These are phyloP conservation scores for Taiozyma onychis DNA, from an alignment of 1,139 yeast genomes.

Conservation along the genomic window DNA sequence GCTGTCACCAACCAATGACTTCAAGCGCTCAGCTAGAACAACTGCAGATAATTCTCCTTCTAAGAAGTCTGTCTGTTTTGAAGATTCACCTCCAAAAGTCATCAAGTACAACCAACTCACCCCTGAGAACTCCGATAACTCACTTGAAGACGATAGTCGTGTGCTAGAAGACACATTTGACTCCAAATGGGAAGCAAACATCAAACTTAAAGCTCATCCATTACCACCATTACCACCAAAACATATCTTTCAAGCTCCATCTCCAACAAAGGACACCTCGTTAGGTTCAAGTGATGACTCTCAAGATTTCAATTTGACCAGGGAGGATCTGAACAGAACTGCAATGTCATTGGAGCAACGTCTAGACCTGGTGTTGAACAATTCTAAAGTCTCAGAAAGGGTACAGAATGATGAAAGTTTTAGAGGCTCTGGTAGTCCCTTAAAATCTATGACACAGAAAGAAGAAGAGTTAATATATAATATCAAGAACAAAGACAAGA, in stretches of 20 bases:
- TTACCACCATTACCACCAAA: constrained; percentile 25
- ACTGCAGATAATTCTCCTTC: constrained; percentile 27
- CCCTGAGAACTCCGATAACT: constrained; percentile 32
- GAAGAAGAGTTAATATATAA: constrained; percentile 19
- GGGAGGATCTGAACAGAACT: constrained; percentile 16
- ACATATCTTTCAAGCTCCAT: constrained; percentile 19
- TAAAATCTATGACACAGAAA: constrained; percentile 17
- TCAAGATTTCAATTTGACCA: constrained; percentile 18
- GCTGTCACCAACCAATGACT: constrained; percentile 13
- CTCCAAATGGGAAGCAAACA: constrained; percentile 24
- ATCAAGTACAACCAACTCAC: constrained; percentile 37
- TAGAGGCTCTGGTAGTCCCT: constrained; percentile 25
- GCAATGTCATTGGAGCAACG: constrained; percentile 21
- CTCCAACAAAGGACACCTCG: constrained; percentile 24
- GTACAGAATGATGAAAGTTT: constrained; percentile 29
- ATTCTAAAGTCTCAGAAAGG: constrained; percentile 16
- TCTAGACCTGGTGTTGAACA: constrained; percentile 23
- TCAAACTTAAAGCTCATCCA: constrained; percentile 18
- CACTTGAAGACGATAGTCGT: constrained; percentile 19
- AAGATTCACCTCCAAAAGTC: constrained; percentile 29
- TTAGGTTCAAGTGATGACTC: constrained; percentile 20
- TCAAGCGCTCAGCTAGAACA: constrained; percentile 6
- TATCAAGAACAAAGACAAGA: constrained; percentile 17
- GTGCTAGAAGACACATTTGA: constrained; percentile 19
- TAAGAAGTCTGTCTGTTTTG: constrained; percentile 30